These are phyloP conservation scores for Phytophthora megakarya DNA, from an alignment of 352 stramenopile genomes.

Conservation along the genomic window DNA sequence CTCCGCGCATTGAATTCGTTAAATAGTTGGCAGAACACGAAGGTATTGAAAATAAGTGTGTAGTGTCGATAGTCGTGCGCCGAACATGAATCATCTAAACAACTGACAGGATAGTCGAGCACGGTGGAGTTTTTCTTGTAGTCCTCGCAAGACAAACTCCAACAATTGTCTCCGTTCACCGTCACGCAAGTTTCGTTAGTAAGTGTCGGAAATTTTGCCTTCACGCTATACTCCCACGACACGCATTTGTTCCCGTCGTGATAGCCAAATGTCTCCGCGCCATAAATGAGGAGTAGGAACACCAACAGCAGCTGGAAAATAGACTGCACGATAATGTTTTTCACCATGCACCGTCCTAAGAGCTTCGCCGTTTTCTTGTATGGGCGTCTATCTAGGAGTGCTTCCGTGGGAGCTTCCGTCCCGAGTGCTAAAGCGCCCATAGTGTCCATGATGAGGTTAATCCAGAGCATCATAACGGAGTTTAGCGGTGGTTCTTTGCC, in stretches of 20 bases:
- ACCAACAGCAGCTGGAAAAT: slow-evolving; percentile 84
- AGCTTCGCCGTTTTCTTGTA: slow-evolving; percentile 74
- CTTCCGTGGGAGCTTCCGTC: slow-evolving; percentile 70
- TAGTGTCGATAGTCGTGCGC: slow-evolving; percentile 92
- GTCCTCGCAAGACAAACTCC: slow-evolving; percentile 58
- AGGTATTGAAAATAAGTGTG: slow-evolving; percentile 98
- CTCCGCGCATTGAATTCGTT: slow-evolving; percentile 85
- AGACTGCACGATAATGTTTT: slow-evolving; percentile 77
- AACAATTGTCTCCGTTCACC: slow-evolving; percentile 49
- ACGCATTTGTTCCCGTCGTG: slow-evolving; percentile 64
- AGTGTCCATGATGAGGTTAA: slow-evolving; percentile 89
- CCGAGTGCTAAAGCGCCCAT: slow-evolving; percentile 77
- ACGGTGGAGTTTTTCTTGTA: slow-evolving; percentile 49
- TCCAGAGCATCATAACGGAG: slow-evolving; percentile 90
- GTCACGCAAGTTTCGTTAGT: slow-evolving; percentile 50
- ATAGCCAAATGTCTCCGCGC: slow-evolving; percentile 62
- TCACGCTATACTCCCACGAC: slow-evolving; percentile 46
- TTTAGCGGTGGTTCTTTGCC: slow-evolving; percentile 84
- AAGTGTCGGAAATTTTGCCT: slow-evolving; percentile 52
- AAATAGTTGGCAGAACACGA: slow-evolving; percentile 97
- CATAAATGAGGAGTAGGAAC: slow-evolving; percentile 76
- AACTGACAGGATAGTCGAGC: slow-evolving; percentile 53
- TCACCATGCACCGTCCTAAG: slow-evolving; percentile 68
- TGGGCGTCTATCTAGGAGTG: slow-evolving; percentile 63
- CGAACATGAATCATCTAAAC: slow-evolving; percentile 51